phyloP scores from a whole-genome alignment of 176 grass and related monocot species.

The Musa beccarii region DNA sequence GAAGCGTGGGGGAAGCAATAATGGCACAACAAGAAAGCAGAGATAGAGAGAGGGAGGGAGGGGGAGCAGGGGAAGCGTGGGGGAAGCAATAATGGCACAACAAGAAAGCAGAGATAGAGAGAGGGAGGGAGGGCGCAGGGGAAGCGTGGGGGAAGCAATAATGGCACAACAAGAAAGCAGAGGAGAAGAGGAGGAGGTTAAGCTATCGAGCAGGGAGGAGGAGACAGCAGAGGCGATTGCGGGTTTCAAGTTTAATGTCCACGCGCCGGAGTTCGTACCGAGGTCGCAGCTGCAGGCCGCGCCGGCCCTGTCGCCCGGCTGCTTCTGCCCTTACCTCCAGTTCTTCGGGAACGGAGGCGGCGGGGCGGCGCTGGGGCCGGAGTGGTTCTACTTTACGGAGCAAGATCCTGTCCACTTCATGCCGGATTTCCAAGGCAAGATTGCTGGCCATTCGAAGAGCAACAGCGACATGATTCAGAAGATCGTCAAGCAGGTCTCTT shows the following conservation, averaged over 20 bases:
- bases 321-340: constrained; percentile 62
- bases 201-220: background rate
- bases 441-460: constrained; percentile 14
- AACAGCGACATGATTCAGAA: constrained; percentile 42
- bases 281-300: constrained; percentile 23
- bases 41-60: background rate
- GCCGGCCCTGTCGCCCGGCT: constrained; percentile 19
- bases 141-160: no score
- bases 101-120: background rate
- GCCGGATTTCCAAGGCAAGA: constrained; percentile 53
- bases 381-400: constrained; percentile 59
- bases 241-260: constrained; percentile 48
- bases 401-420: constrained; percentile 53
- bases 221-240: constrained; percentile 1
- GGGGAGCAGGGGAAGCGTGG: no score
- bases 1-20: no score
- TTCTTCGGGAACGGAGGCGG: constrained; percentile 14
- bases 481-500: constrained; percentile 58
- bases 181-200: background rate
- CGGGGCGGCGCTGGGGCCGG: constrained; percentile 9
- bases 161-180: background rate
- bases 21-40: background rate
- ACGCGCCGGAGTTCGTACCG: constrained; percentile 71
- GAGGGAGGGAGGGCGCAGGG: background rate
- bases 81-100: background rate